Evolutionary conservation across 2,329 filamentous ascomycete species (phyloP).

Genomic region (Hypoxylon sp.): DNA sequence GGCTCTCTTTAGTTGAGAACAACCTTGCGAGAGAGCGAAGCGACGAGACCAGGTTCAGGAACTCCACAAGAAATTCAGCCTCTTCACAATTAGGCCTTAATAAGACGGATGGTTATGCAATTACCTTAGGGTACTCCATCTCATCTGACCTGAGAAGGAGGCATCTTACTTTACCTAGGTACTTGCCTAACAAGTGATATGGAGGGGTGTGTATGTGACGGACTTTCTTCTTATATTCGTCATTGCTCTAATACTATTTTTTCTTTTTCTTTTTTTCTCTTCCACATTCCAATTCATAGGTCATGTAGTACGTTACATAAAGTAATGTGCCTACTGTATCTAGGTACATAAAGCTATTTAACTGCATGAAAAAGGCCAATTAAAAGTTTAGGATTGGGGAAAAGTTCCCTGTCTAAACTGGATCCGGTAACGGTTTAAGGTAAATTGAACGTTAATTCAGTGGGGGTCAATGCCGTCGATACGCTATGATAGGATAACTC

Average conservation of each 20-base stretch:
- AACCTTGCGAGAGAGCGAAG: slow-evolving; percentile 2
- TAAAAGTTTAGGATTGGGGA: slow-evolving; percentile 11
- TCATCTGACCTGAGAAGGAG: slow-evolving; percentile 12
- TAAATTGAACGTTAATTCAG: slow-evolving; percentile 27
- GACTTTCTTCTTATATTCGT: slow-evolving; percentile 16
- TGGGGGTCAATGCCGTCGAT: slow-evolving; percentile 21
- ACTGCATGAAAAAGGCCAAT: slow-evolving; percentile 11
- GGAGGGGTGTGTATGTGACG: background rate
- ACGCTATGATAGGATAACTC: slow-evolving; percentile 16
- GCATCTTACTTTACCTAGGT: background rate
- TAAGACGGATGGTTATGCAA: background rate
- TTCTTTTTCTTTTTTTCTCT: slow-evolving; percentile 1
- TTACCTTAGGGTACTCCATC: background rate
- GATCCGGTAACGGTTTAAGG: slow-evolving; percentile 34
- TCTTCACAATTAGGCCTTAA: slow-evolving; percentile 21
- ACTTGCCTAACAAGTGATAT: background rate
- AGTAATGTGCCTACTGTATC: background rate
- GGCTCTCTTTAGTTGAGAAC: background rate
- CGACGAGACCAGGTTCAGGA: background rate
- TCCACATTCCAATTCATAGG: slow-evolving; percentile 6
- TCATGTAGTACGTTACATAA: slow-evolving; percentile 20
- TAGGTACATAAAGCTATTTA: background rate
- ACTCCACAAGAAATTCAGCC: slow-evolving; percentile 33
- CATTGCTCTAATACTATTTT: background rate
- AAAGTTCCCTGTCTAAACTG: slow-evolving; percentile 25